These are phyloP conservation scores for Wickerhamiella azymoides DNA, from an alignment of 805 yeast genomes.

Conservation along the genomic window DNA sequence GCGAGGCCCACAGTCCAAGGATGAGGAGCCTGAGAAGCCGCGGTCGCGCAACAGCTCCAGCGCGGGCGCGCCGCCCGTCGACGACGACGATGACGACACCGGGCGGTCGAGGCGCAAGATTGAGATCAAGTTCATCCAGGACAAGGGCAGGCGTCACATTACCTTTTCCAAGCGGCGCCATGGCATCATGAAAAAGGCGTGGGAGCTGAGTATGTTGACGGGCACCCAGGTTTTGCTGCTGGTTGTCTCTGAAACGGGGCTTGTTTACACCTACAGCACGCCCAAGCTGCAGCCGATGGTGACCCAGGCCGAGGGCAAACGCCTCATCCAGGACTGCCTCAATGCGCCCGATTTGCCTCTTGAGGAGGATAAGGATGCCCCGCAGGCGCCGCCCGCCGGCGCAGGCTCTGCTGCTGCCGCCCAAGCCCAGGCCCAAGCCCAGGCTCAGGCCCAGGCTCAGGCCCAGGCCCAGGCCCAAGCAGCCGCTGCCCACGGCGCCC, in stretches of 20 bases:
- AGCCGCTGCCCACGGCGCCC: background rate
- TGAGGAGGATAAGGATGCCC: constrained; percentile 8
- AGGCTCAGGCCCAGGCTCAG: constrained; percentile 24
- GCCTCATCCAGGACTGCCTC: constrained; percentile 88
- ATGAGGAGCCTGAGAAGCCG: background rate
- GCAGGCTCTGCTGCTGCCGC: no score
- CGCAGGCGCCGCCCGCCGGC: constrained; percentile 33
- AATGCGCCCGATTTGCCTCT: constrained; percentile 87
- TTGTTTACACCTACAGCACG: constrained; percentile 96
- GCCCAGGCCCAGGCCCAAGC: constrained; percentile 6
- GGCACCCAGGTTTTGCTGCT: constrained; percentile 92
- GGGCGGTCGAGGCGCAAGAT: constrained; percentile 69
- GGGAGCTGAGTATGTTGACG: constrained; percentile 87
- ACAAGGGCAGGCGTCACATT: constrained; percentile 93
- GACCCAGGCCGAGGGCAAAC: constrained; percentile 93
- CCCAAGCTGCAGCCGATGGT: constrained; percentile 97
- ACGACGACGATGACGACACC: constrained; percentile 28
- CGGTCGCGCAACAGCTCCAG: background rate
- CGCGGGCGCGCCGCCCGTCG: background rate
- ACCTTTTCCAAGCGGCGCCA: constrained; percentile 97
- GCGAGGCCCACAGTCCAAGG: background rate
- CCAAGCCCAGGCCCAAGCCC: constrained; percentile 26
- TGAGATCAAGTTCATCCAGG: constrained; percentile 94
- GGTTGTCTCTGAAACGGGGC: constrained; percentile 96
- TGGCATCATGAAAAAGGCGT: constrained; percentile 99